These are phyloP conservation scores for Magnusiomyces paraingens DNA, from an alignment of 1,139 yeast species.

Conservation along the genomic window DNA sequence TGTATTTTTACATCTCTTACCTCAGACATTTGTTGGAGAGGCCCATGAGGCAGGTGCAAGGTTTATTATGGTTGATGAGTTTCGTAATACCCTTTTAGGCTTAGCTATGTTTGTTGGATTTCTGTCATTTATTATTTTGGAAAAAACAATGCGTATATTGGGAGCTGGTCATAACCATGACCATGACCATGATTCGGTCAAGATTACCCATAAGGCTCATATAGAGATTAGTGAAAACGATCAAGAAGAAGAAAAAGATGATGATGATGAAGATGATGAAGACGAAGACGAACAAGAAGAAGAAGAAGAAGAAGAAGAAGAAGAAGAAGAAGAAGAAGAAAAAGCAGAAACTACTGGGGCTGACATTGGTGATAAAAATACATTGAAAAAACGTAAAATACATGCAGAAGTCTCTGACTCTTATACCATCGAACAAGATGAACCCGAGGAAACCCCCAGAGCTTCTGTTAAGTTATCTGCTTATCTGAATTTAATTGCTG, in stretches of 20 bases:
- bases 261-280: too few species aligned
- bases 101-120: conserved; percentile 52
- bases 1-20: conserved; percentile 57
- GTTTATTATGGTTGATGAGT: conserved; percentile 44
- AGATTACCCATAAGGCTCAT: conserved; percentile 23
- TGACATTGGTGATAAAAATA: conserved; percentile 13
- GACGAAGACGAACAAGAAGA: too few species aligned
- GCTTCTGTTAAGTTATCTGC: conserved; percentile 42
- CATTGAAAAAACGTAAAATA: conserved; percentile 9
- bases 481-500: conserved; percentile 55
- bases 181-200: conserved; percentile 40
- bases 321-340: conserved; percentile 21
- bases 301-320: too few species aligned
- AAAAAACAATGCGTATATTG: conserved; percentile 48
- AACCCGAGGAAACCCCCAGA: conserved; percentile 3
- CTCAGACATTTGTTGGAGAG: conserved; percentile 55
- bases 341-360: conserved; percentile 16
- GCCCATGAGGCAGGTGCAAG: conserved; percentile 37
- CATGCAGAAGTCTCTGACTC: conserved; percentile 14
- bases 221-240: conserved; percentile 16
- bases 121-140: conserved; percentile 47
- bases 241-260: conserved; percentile 23
- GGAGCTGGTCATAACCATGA: conserved; percentile 37
- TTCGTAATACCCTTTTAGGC: conserved; percentile 44
- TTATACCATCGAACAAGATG: conserved; percentile 11